A percentile compares a stretch with the other conserved stretches of the same genome.
phyloP scores from a whole-genome alignment of 495 filamentous ascomycete genomes.

The Podospora appendiculata region DNA sequence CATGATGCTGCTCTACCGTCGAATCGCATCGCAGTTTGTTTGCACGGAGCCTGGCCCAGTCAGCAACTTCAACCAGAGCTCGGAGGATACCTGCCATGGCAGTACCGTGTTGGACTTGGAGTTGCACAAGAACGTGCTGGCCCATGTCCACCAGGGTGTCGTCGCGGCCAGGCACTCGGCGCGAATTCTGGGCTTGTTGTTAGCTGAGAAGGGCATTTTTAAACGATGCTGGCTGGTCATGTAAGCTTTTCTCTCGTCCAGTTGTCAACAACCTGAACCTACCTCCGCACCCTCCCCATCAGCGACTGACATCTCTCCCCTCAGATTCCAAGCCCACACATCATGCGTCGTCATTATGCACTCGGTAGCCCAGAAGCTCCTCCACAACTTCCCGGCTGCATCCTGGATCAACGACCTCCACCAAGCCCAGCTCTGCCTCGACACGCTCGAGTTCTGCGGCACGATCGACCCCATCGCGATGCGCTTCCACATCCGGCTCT shows the following conservation, averaged over 20 bases:
- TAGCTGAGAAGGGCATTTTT: constrained; percentile 19
- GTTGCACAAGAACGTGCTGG: background rate
- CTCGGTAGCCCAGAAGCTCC: constrained; percentile 18
- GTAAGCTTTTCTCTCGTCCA: constrained; percentile 4
- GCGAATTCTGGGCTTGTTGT: constrained; percentile 16
- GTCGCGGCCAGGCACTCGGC: constrained; percentile 19
- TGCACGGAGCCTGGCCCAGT: constrained; percentile 1
- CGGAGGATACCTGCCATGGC: background rate
- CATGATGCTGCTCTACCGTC: constrained; percentile 24
- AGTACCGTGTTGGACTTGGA: background rate
- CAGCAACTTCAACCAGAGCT: background rate
- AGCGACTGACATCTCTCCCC: background rate
- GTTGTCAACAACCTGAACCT: no score
- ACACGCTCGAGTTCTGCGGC: constrained; percentile 17
- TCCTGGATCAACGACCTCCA: constrained; percentile 18
- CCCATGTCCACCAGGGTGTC: constrained; percentile 11
- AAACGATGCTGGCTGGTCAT: constrained; percentile 27
- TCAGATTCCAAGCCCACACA: constrained; percentile 26
- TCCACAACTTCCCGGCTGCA: constrained; percentile 14
- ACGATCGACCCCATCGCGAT: constrained; percentile 14
- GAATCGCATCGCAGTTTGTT: constrained; percentile 17
- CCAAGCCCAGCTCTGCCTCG: constrained; percentile 14
- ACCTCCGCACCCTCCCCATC: no score
- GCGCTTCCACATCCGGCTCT: constrained; percentile 13
- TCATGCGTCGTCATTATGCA: constrained; percentile 22